Conservation (phyloP, 129 eudicot genomes). For the Artemisia annua region DNA sequence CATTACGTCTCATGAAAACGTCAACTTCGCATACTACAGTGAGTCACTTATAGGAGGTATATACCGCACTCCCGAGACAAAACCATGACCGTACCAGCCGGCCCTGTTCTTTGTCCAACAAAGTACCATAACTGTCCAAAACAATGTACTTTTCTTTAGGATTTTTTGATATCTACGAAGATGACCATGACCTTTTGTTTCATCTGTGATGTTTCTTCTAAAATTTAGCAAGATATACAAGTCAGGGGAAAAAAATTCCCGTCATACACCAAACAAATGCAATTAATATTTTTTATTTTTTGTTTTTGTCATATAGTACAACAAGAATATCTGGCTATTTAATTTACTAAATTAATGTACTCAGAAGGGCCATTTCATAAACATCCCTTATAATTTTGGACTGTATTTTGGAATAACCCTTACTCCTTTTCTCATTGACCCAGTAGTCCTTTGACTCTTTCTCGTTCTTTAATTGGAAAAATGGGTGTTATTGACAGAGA, state of each 20-base stretch:
- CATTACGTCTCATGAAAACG: neutral
- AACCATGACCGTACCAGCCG: neutral
- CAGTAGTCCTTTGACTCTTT: slow-evolving; percentile 3
- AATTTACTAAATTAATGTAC: neutral
- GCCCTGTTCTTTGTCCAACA: slow-evolving; percentile 14
- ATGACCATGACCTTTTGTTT: neutral
- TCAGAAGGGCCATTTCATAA: neutral
- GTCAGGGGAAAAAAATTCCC: too few species aligned
- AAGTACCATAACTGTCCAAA: slow-evolving; percentile 22
- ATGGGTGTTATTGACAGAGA: neutral
- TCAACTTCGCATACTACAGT: neutral
- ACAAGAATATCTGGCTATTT: too few species aligned
- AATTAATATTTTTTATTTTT: neutral
- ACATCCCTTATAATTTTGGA: neutral
- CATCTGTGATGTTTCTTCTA: neutral
- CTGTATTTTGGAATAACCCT: neutral
- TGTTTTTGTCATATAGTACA: too few species aligned
- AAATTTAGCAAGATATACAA: neutral
- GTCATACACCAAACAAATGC: too few species aligned
- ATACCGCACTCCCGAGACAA: neutral
- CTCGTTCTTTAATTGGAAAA: slow-evolving; percentile 2
- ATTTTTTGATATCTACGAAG: neutral
- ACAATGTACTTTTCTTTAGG: slow-evolving; percentile 7
- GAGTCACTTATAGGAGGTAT: neutral
- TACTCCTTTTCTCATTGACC: slow-evolving; percentile 12